Base-by-base conservation (phyloP, 495 filamentous ascomycete species). In the Neurospora discreta region DNA sequence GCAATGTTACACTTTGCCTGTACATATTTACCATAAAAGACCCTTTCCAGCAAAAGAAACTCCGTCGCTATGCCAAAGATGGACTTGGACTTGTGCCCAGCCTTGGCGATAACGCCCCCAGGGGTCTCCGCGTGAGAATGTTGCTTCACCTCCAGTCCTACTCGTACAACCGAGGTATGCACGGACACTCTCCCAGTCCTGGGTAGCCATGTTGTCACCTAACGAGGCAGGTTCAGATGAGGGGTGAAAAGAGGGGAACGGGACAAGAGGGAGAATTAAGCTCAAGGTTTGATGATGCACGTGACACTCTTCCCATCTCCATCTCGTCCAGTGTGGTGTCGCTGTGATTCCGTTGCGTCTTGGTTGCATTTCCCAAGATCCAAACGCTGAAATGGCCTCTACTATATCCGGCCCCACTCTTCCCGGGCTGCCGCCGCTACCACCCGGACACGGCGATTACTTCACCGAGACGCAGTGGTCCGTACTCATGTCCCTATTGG, bases 401-500 rank as follows among this genome's bases (percentile, higher is more conserved):
- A n/a, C 58, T 20, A 30, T 33, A 36, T 26, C 68, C 18, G 78
- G 71, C 36, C 80, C 81, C 33, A 75, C 76, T 44, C 75, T 76
- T 0, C 76, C 77, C 15, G 46, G 72, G 44, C 75, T 82, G 8
- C 80, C 80, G 1, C 71, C 75, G 26, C 80, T 80, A 1, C 71
- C 75, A 23, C 72, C 76, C 15, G 65, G 69, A 23, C n/a, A 77
- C 18, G 76, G 77, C 40, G 78, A 79, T 39, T 78, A 74, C 69
- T 82, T 77, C 60, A 71, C 75, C 38, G 73, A 78, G 71, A 76
- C 78, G 26, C 81, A 82, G 74, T 82, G 81, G 81, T 58, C 75
- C 69, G 75, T 78, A 23, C 52, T 83, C 30, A 72, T 81, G 30
- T 73, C 79, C 3, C 58, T 82, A 39, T 42, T 82, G 18, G 80